phyloP scores from a whole-genome alignment of 108 stramenopile genomes.

The Fragilaria radians region DNA sequence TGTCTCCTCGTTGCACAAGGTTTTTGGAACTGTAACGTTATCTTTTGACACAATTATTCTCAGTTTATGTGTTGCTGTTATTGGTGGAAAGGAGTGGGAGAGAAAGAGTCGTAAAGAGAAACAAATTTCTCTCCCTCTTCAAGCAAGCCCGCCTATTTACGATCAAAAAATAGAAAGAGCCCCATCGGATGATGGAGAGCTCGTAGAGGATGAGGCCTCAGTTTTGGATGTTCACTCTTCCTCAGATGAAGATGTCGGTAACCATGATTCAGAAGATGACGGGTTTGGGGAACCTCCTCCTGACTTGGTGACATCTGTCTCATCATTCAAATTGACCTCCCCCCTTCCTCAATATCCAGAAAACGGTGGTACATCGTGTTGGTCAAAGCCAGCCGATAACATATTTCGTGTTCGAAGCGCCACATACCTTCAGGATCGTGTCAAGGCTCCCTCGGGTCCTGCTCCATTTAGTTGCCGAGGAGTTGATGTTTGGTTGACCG shows the following conservation, averaged over 20 bases:
- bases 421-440: slow-evolving; percentile 67
- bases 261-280: slow-evolving; percentile 30
- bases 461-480: slow-evolving; percentile 71
- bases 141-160: not conserved
- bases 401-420: slow-evolving; percentile 78
- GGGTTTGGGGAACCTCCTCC: not conserved
- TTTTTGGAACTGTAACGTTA: not conserved
- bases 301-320: not conserved
- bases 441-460: slow-evolving; percentile 69
- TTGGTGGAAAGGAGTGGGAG: not conserved
- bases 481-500: slow-evolving; percentile 84
- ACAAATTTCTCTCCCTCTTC: not conserved
- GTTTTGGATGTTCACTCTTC: not conserved
- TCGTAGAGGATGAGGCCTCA: not conserved
- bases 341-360: slow-evolving; percentile 65
- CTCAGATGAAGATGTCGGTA: slow-evolving; percentile 21
- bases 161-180: not conserved
- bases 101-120: not conserved
- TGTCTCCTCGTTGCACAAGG: not conserved
- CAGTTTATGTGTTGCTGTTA: not conserved
- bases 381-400: slow-evolving; percentile 61
- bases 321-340: slow-evolving; percentile 40
- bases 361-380: slow-evolving; percentile 70
- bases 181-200: not conserved
- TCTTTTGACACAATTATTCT: not conserved